Percentiles rank a stretch among this genome's conserved stretches.
Conservation (phyloP, 805 yeast species). For the Suhomyces faveliae region DNA sequence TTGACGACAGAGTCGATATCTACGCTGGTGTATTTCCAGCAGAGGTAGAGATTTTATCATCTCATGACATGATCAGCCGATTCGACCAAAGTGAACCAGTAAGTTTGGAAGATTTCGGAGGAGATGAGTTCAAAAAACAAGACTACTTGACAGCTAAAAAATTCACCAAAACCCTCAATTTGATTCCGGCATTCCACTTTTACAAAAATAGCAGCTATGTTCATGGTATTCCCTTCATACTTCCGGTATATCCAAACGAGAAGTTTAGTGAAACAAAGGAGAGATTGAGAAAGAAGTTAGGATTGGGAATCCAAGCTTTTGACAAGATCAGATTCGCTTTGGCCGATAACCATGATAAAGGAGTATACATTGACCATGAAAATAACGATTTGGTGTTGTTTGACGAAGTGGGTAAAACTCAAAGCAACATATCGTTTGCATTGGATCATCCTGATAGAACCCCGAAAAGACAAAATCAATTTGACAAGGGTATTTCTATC, state of each 20-base stretch:
- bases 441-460: constrained; percentile 86
- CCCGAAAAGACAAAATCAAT: constrained; percentile 38
- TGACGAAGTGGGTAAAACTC: constrained; percentile 44
- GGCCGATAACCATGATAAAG: constrained; percentile 42
- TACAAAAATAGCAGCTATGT: constrained; percentile 60
- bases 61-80: constrained; percentile 34
- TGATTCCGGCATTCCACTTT: constrained; percentile 74
- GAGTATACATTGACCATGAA: constrained; percentile 44
- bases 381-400: constrained; percentile 56
- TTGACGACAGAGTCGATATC: constrained; percentile 35
- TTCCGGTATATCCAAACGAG: constrained; percentile 70
- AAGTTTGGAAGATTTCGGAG: constrained; percentile 22
- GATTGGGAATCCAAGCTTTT: constrained; percentile 77
- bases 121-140: constrained; percentile 21
- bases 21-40: constrained; percentile 45
- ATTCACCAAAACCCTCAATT: constrained; percentile 30
- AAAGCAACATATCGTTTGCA: constrained; percentile 57
- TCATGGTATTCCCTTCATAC: constrained; percentile 86
- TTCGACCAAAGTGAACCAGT: constrained; percentile 18
- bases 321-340: constrained; percentile 69
- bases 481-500: constrained; percentile 45
- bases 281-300: constrained; percentile 67
- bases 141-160: constrained; percentile 23
- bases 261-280: constrained; percentile 56
- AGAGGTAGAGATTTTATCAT: constrained; percentile 38